Base-by-base conservation (phyloP, 257 asterid species). In the Solanum phureja region DNA sequence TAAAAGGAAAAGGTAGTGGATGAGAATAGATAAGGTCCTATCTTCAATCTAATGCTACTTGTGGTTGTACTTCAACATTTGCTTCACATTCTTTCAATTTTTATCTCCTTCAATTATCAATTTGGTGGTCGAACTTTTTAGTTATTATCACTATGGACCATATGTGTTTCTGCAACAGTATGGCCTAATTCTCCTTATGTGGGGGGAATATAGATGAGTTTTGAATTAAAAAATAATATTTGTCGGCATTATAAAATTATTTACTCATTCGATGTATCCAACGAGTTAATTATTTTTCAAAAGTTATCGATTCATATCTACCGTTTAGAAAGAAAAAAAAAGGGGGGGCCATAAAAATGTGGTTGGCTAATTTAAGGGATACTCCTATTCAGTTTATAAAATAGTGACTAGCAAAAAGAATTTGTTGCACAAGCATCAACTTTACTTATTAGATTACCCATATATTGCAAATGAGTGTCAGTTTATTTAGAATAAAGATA, bases 21-120 rank as follows among this genome's bases (percentile, higher is more conserved):
- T 81, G 89, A 90, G 83, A 81, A 87, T 60, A 89, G 98, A 94
- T 94, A 95, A 94, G 98, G 90, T 88, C 91, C 92, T 92, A 94
- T 95, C 98, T 90, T 77, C 40, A 89, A 72, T 82, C 69, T 8
- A 49, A 44, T 49, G 68, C 69, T 44, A 82, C 42, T 4, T 27
- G 85, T 82, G 85, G 85, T 8, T 46, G 42, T 81, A 81, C 10
- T 12, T 81, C 9, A 49, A 46, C 69, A 46, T 4, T 29, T 44
- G 24, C 62, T 77, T 81, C 85, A 46, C 42, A 77, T 79, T 81
- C 85, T 81, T 49, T 18, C 85, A 29, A 29, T 27, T 8, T 81
- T 46, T 81, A 46, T 81, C 85, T 81, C 27, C 40, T 46, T 29
- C 69, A 46, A 49, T 49, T 9, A 49, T 82, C 18, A 49, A 49